Percentiles rank a stretch among this genome's conserved stretches.
These are phyloP conservation scores for Fusarium mexicanum DNA, from an alignment of 2,329 filamentous ascomycete genomes.

Conservation along the genomic window DNA sequence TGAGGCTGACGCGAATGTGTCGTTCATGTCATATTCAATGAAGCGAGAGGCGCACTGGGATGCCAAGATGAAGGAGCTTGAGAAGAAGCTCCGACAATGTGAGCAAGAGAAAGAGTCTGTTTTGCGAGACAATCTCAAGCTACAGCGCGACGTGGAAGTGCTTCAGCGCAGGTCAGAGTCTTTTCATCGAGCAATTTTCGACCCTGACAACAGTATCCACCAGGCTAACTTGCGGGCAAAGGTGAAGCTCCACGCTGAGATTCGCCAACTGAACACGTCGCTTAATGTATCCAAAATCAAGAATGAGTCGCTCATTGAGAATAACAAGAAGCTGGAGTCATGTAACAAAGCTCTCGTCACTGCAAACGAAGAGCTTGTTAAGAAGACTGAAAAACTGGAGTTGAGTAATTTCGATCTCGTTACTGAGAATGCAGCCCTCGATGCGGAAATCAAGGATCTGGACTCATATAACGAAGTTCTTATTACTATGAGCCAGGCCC, in stretches of 20 bases:
- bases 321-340: background rate
- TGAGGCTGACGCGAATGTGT: rapidly evolving
- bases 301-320: background rate
- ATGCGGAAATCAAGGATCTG: background rate
- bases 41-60: background rate
- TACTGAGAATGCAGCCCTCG: background rate
- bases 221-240: background rate
- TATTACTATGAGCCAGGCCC: background rate
- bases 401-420: background rate
- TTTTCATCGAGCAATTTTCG: background rate
- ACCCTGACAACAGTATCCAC: background rate
- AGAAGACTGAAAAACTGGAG: background rate
- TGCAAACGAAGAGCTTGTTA: background rate
- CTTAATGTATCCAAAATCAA: background rate
- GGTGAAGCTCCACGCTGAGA: background rate
- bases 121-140: background rate
- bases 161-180: rapidly evolving
- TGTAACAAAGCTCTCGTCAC: background rate
- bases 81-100: background rate
- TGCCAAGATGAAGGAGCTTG: background rate
- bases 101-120: background rate
- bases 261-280: background rate
- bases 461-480: background rate
- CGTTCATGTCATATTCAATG: background rate
- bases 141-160: background rate